phyloP scores from a whole-genome alignment of 108 stramenopile genomes.

The Aurantiochytrium sp. region DNA sequence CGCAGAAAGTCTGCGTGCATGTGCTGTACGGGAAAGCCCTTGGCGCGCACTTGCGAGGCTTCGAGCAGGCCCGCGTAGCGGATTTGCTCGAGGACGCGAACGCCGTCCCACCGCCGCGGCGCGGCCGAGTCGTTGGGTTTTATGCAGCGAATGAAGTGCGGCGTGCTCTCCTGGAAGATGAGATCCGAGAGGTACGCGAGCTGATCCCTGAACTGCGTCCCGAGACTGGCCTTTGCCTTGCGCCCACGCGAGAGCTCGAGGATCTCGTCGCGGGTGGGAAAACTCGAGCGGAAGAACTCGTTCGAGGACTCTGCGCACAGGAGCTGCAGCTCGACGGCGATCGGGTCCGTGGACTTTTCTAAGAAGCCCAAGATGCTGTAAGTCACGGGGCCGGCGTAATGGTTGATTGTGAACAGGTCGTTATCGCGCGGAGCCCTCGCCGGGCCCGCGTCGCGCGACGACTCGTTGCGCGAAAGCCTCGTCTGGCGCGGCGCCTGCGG shows the following conservation, averaged over 20 bases:
- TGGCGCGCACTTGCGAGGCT: slow-evolving; percentile 34
- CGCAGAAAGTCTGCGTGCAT: background rate
- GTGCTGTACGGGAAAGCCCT: slow-evolving; percentile 29
- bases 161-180: background rate
- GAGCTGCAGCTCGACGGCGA: slow-evolving; percentile 44
- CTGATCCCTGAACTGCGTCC: slow-evolving; percentile 39
- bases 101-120: background rate
- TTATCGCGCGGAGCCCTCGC: no score
- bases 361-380: slow-evolving; percentile 55
- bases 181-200: background rate
- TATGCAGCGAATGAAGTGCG: slow-evolving; percentile 43
- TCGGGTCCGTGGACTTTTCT: slow-evolving; percentile 62
- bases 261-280: background rate
- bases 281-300: background rate
- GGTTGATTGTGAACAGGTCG: slow-evolving; percentile 53
- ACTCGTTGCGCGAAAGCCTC: no score
- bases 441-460: no score
- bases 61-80: slow-evolving; percentile 41
- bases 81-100: slow-evolving; percentile 32
- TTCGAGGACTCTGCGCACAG: background rate
- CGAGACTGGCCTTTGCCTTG: slow-evolving; percentile 21
- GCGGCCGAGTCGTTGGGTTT: slow-evolving; percentile 32
- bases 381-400: slow-evolving; percentile 61
- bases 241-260: background rate
- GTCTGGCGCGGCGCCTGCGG: background rate